phyloP scores from a whole-genome alignment of 2,329 filamentous ascomycete genomes.

The Byssochlamys sp. region DNA sequence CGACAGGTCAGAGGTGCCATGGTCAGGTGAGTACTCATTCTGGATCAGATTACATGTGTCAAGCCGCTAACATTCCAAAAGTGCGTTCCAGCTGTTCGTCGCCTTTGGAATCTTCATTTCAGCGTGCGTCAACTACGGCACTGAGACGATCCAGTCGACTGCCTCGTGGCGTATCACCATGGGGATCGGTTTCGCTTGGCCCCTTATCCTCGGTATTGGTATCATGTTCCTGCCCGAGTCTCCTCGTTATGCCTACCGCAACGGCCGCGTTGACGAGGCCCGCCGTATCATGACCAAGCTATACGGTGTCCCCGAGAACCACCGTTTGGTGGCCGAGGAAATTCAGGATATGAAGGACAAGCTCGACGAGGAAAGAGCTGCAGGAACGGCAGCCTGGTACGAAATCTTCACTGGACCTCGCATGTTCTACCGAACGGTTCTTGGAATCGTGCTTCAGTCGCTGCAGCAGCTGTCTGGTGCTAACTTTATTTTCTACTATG shows the following conservation, averaged over 20 bases:
- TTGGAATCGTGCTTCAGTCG: slow-evolving; percentile 39
- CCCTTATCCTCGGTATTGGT: slow-evolving; percentile 45
- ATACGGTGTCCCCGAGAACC: slow-evolving; percentile 48
- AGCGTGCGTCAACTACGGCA: slow-evolving; percentile 41
- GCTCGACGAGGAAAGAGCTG: slow-evolving; percentile 46
- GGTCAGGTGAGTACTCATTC: slow-evolving; percentile 20
- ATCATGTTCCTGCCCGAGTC: slow-evolving; percentile 50
- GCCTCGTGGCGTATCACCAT: slow-evolving; percentile 43
- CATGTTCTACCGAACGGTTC: slow-evolving; percentile 38
- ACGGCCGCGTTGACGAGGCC: slow-evolving; percentile 44
- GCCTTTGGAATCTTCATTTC: slow-evolving; percentile 42
- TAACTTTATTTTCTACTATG: slow-evolving; percentile 45
- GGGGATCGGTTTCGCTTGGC: slow-evolving; percentile 51
- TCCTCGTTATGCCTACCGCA: slow-evolving; percentile 50
- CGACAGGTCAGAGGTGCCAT: slow-evolving; percentile 40
- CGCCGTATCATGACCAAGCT: slow-evolving; percentile 45
- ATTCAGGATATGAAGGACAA: slow-evolving; percentile 51
- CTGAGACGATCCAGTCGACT: slow-evolving; percentile 33
- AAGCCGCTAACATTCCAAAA: slow-evolving; percentile 6
- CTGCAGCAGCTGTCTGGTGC: slow-evolving; percentile 41
- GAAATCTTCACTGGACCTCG: slow-evolving; percentile 40
- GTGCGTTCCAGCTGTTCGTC: slow-evolving; percentile 42
- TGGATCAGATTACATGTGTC: not conserved
- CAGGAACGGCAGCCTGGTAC: slow-evolving; percentile 31
- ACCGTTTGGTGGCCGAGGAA: slow-evolving; percentile 47